Base-by-base conservation (phyloP, 2,329 filamentous ascomycete genomes). In the Fusarium dimerum region DNA sequence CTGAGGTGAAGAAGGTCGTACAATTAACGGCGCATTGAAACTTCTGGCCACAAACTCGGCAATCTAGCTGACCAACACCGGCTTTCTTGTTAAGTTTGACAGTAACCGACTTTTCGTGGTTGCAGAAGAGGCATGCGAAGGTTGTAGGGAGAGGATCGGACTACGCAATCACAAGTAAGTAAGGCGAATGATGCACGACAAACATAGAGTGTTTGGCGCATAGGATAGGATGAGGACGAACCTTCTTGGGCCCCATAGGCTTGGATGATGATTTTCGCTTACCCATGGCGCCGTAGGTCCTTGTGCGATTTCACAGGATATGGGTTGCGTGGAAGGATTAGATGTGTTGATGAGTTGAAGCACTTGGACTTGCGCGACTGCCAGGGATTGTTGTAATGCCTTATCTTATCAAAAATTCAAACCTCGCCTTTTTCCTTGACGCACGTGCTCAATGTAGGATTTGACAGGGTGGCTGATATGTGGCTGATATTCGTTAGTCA, bases 41-140 rank as follows among this genome's bases (percentile, higher is more conserved):
- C 54, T 86, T 87, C 75, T 97, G 93, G 3, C 90, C 92, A 73
- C 94, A 99, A 48, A 96, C 85, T 71, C 93, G 96, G 78, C 94
- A 99, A 54, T 87, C 85, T 26, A 99, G 79, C 55, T 89, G 84
- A 43, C 93, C 94, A 38, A 96, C 82, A 47, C 91, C 91, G 29
- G 85, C 79, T 71, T 97, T 97, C 80, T 96, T 96, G 71, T 99
- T 92, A 46, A 99, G 81, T 73, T 95, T 94, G 62, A 97, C 89
- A 29, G 85, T 82, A 47, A 99, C 90, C 0, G 92, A 90, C 61
- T 91, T 94, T 70, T 97, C 94, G 75, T 97, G 92, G 72, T 97
- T 97, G 80, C 94, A 99, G 76, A 99, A 99, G 43, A 99, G 86
- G 71, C 94, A 99, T 51, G 92, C 90, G 73, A 99, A 99, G n/a